These are phyloP conservation scores for Trametes sanguinea DNA, from an alignment of 768 basidiomycete genomes.

Conservation along the genomic window DNA sequence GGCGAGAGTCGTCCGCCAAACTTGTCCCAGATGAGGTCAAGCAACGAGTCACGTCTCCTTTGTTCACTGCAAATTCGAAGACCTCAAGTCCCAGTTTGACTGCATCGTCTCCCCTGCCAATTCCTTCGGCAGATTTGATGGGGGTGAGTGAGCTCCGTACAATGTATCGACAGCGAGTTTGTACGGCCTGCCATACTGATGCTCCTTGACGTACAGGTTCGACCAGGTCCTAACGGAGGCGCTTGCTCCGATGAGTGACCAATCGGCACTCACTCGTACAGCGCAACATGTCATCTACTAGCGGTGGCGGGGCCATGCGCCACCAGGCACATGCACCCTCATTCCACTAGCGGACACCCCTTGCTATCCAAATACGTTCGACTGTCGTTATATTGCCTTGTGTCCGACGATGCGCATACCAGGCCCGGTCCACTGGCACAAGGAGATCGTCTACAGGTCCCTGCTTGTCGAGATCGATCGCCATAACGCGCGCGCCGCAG, in stretches of 20 bases:
- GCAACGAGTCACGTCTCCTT: constrained; percentile 5
- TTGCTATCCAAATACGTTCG: constrained; percentile 10
- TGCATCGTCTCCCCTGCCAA: constrained; percentile 35
- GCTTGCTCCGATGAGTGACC: neutral
- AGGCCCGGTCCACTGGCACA: constrained; percentile 20
- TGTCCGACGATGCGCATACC: constrained; percentile 23
- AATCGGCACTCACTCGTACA: constrained; percentile 7
- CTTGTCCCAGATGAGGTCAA: constrained; percentile 2
- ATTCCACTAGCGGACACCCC: constrained; percentile 14
- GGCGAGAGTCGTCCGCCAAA: neutral
- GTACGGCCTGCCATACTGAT: no score
- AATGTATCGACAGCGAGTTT: no score
- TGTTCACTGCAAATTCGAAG: constrained; percentile 4
- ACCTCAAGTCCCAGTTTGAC: constrained; percentile 20
- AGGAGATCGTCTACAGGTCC: constrained; percentile 30
- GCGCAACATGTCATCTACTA: constrained; percentile 15
- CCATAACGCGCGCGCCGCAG: constrained; percentile 9
- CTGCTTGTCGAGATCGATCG: constrained; percentile 23
- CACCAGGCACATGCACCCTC: constrained; percentile 22
- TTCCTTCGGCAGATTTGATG: constrained; percentile 34
- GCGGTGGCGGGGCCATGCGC: constrained; percentile 20
- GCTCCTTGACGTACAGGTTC: neutral
- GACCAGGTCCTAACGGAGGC: constrained; percentile 9
- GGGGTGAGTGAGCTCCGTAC: constrained; percentile 21
- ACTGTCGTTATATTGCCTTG: constrained; percentile 13